A percentile compares a stretch with the other conserved stretches of the same genome.
Evolutionary conservation across 176 grass and related monocot species (phyloP).

Genomic region (Guadua angustifolia): DNA sequence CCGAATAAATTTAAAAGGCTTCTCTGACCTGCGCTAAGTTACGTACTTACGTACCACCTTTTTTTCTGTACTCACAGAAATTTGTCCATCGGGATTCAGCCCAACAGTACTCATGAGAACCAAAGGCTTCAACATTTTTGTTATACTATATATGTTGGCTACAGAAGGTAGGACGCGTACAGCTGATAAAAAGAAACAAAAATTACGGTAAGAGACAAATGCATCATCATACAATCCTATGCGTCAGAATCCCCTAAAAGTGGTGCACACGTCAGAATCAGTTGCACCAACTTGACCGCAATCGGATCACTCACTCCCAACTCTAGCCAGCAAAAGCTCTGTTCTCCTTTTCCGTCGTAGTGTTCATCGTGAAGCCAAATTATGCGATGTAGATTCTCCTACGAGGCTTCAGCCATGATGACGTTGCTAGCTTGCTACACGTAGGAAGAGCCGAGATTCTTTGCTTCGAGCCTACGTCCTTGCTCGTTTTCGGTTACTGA

Average conservation of each 20-base stretch:
- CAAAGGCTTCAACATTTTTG: too few species aligned
- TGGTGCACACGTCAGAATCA: not conserved
- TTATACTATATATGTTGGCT: too few species aligned
- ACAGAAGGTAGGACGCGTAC: too few species aligned
- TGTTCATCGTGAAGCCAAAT: not conserved
- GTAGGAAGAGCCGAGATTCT: not conserved
- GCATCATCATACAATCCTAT: not conserved
- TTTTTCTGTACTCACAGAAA: not conserved
- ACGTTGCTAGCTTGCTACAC: not conserved
- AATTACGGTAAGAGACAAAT: too few species aligned
- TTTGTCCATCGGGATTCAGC: not conserved
- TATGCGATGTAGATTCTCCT: too few species aligned
- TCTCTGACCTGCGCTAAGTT: not conserved
- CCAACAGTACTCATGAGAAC: not conserved
- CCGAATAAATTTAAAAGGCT: not conserved
- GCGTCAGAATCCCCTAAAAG: too few species aligned
- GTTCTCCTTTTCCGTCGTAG: not conserved
- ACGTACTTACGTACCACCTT: not conserved
- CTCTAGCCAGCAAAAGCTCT: not conserved
- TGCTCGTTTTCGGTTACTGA: not conserved
- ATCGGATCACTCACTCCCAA: not conserved
- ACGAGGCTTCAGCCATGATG: too few species aligned
- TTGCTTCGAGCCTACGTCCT: constrained; percentile 21
- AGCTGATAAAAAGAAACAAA: too few species aligned
- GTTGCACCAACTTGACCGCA: constrained; percentile 9